Percentiles rank a stretch among this genome's conserved stretches.
These are phyloP conservation scores for Chaetomium strumarium DNA, from an alignment of 2,329 filamentous ascomycete species.

Conservation along the genomic window DNA sequence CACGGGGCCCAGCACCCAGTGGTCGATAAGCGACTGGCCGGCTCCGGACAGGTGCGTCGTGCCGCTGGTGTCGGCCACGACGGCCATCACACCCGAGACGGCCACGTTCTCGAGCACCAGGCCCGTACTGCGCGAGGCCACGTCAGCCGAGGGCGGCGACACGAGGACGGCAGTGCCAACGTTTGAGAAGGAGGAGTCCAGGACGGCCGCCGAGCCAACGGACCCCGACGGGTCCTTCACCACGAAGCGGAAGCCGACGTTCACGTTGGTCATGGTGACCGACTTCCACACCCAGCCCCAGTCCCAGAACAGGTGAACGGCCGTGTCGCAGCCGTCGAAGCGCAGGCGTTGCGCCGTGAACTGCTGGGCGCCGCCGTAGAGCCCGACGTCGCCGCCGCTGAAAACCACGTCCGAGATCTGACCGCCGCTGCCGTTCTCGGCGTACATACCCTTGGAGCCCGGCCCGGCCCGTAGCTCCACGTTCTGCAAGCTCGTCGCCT, in stretches of 20 bases:
- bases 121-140: slow-evolving; percentile 13
- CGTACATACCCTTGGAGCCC: background rate
- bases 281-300: slow-evolving; percentile 8
- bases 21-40: slow-evolving; percentile 10
- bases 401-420: background rate
- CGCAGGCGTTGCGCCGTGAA: slow-evolving; percentile 6
- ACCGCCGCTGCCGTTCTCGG: slow-evolving; percentile 6
- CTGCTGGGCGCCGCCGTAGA: slow-evolving; percentile 13
- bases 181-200: slow-evolving; percentile 20
- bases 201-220: slow-evolving; percentile 13
- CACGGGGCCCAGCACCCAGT: slow-evolving; percentile 19
- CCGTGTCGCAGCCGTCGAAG: background rate
- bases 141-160: background rate
- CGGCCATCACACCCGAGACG: slow-evolving; percentile 34
- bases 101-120: slow-evolving; percentile 51
- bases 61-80: slow-evolving; percentile 17
- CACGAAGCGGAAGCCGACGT: slow-evolving; percentile 2
- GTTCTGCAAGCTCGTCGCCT: background rate
- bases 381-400: background rate
- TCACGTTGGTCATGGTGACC: background rate
- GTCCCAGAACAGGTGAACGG: background rate
- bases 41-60: background rate
- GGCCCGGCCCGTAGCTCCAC: background rate
- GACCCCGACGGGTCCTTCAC: background rate
- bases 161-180: slow-evolving; percentile 14